Base-by-base conservation (phyloP, 1,284 basidiomycete species). In the Sanguinoderma infundibulare region DNA sequence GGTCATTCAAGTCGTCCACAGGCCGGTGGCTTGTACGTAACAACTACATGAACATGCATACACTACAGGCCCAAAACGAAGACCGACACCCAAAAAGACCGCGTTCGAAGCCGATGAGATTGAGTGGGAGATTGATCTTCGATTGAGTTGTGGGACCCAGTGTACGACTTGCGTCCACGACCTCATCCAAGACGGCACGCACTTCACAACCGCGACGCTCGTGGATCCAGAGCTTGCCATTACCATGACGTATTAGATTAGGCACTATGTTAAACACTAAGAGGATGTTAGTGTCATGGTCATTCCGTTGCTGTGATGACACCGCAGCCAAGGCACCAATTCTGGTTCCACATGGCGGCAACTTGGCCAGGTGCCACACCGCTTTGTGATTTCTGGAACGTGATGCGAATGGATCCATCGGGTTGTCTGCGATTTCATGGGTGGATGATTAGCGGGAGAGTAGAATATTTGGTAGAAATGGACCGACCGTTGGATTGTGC, bases 271-370 rank as follows among this genome's bases (percentile, higher is more conserved):
- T 40, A 34, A 32, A 7, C 28, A 49, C 32, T 10, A 44, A 28
- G 39, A 38, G 14, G 3, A 34, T 20, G 32, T 34, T 20, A 51
- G 7, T 24, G 14, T 47, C 20, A 40, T 30, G 36, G 42, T 34
- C 36, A 55, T 55, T 53, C 53, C 8, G 56, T 65, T 47, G 58
- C 54, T 14, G 59, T 69, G 57, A 96, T 94, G 12, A 82, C 76
- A 20, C 93, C 96, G 70, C 91, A 93, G 2, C 95, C 95, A 26
- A 97, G 79, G 75, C 94, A 96, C 87, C 89, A 90, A 57, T 89
- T 83, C 2, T 78, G 85, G 61, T 87, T 81, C 78, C 89, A 97
- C 6, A 97, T 64, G 0, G 84, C 89, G 7, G 88, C 89, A 32
- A 92, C 83, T 74, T 98, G 96, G 2, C 95, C 95, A 0, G 86